Conservation (phyloP, 495 filamentous ascomycete species). For the Penicillium dipodomyicola region DNA sequence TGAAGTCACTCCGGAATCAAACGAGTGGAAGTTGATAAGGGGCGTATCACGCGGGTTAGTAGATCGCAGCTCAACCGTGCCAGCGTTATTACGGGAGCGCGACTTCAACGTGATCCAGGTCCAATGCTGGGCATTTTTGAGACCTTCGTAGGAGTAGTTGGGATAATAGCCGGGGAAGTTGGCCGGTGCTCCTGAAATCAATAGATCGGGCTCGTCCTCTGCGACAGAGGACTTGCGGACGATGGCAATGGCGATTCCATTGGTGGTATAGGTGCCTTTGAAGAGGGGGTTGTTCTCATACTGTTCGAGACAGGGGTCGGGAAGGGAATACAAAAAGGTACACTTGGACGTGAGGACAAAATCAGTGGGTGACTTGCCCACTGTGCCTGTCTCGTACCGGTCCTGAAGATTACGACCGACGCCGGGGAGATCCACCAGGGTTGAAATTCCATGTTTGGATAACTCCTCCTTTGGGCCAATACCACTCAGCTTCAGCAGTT, state of each 20-base stretch:
- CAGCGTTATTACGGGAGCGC: slow-evolving; percentile 49
- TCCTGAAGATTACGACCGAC: slow-evolving; percentile 69
- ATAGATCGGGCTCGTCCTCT: slow-evolving; percentile 45
- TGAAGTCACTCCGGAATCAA: slow-evolving; percentile 37
- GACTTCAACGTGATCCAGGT: slow-evolving; percentile 53
- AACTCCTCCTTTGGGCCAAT: slow-evolving; percentile 56
- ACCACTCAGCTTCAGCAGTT: slow-evolving; percentile 64
- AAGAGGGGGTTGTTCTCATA: slow-evolving; percentile 39
- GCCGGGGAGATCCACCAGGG: slow-evolving; percentile 56
- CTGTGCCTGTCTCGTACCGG: slow-evolving; percentile 55
- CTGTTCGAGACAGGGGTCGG: slow-evolving; percentile 50
- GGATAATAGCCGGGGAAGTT: slow-evolving; percentile 44
- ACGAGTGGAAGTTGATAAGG: slow-evolving; percentile 57
- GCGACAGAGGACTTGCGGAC: slow-evolving; percentile 40
- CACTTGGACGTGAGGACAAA: slow-evolving; percentile 49
- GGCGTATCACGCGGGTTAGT: slow-evolving; percentile 52
- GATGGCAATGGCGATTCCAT: slow-evolving; percentile 47
- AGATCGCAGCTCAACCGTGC: slow-evolving; percentile 47
- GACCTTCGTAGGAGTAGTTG: slow-evolving; percentile 33
- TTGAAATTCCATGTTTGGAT: slow-evolving; percentile 43
- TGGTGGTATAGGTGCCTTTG: slow-evolving; percentile 49
- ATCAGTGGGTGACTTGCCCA: slow-evolving; percentile 44
- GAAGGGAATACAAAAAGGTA: slow-evolving; percentile 40
- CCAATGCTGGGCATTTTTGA: slow-evolving; percentile 31
- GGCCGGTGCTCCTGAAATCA: slow-evolving; percentile 51